These are phyloP conservation scores for Tolypocladium endophyticum DNA, from an alignment of 2,329 filamentous ascomycete genomes.

Conservation along the genomic window DNA sequence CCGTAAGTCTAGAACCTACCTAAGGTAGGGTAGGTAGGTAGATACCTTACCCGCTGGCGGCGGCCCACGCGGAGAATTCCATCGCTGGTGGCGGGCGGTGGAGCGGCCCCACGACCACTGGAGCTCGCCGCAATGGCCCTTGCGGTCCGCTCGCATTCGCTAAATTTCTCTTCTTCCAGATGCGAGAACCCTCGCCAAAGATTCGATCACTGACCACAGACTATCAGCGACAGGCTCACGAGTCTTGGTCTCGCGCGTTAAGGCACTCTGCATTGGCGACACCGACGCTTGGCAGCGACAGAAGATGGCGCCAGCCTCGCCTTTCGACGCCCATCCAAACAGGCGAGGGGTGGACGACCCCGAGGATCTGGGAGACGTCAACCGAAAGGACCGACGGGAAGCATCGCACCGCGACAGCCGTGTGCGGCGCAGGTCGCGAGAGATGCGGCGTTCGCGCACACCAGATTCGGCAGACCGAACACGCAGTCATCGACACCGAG, in stretches of 20 bases:
- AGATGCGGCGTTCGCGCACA: constrained; percentile 20
- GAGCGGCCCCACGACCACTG: neutral
- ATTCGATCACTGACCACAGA: constrained; percentile 2
- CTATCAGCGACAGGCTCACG: neutral
- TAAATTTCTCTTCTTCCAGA: neutral
- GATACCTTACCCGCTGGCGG: neutral
- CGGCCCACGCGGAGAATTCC: neutral
- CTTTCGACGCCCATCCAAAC: constrained; percentile 8
- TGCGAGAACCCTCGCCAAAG: neutral
- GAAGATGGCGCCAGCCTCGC: constrained; percentile 14
- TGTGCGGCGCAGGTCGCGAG: constrained; percentile 17
- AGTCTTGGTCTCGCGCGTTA: neutral
- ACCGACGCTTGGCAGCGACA: neutral
- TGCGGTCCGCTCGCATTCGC: neutral
- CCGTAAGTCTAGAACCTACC: neutral
- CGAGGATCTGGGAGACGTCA: constrained; percentile 9
- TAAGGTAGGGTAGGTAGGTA: too few species aligned
- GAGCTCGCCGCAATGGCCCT: neutral
- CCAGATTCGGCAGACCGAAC: constrained; percentile 14
- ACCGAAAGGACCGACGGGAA: constrained; percentile 9
- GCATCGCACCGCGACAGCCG: constrained; percentile 11
- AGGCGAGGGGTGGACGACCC: constrained; percentile 3
- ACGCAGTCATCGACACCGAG: constrained; percentile 6
- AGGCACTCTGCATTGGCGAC: neutral
- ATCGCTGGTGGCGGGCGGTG: neutral